Base-by-base conservation (phyloP, 192 early-diverging fungal genomes). In the Coemansia asiatica region DNA sequence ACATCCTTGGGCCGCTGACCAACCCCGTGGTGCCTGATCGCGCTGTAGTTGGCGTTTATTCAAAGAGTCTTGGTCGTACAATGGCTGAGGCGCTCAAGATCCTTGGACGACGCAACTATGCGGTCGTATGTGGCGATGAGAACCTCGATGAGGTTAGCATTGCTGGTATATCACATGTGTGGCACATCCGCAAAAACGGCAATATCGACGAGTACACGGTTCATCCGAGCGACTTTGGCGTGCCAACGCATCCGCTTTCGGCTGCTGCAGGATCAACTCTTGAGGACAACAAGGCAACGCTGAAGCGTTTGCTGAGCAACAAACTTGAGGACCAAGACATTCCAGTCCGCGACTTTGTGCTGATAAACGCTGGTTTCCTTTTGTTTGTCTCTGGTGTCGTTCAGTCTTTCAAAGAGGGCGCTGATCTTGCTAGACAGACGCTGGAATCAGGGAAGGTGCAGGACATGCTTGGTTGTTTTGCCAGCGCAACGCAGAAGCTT, bases 111-210 rank as follows among this genome's bases (percentile, higher is more conserved):
- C 76, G 87, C 56, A 84, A 90, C 57, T 93, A 90, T 28, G 90
- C 95, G 78, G 93, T 99, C 13, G 95, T 99, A 25, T 90, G 92
- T 81, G 95, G 97, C 12, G 88, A 74, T 31, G 89, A 95, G 81
- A 87, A 92, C 18, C 75, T 99, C 18, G 97, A 99, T 65, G 97
- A 92, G 82, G 91, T 98, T 60, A 90, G 90, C 67, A 93, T 95
- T 54, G 90, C 90, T 31, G 94, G 95, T 38, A 66, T 85, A 46
- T 94, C 97, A 48, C 85, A 88, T 35, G 95, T 96, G 72, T 99
- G 97, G 97, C 83, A 88, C 33, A 78, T 96, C 31, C 75, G 83
- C 23, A 78, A 71, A 8, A 61, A 82, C 53, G 87, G 87, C 49
- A 74, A 82, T 12, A 89, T 96, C 31, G 82, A 65, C 1, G 79